Evolutionary conservation across 2,329 filamentous ascomycete species (phyloP), one percentile per base, ranked within the genome.

Genomic region (Chaetomium sp.): DNA sequence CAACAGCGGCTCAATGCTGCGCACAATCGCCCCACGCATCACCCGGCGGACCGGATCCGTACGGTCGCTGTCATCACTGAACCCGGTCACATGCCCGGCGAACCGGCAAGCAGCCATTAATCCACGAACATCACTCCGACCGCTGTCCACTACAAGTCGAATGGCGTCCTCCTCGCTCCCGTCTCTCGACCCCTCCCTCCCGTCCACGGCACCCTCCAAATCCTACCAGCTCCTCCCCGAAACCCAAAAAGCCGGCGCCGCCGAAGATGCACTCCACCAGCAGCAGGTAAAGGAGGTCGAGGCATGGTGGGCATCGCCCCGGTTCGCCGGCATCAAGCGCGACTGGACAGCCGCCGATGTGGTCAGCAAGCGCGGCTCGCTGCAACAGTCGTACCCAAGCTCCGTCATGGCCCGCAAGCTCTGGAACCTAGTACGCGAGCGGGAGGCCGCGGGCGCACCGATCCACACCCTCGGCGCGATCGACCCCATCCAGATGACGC

Each of bases 401-500:
- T 96, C 91, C 11, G 75, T 95, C 59, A 96, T 96, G 89, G 94
- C 92, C 0, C 81, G 89, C 67, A 97, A 99, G 74, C 80, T 99
- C 5, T 99, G 96, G 74, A 87, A 95, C 69, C 73, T 97, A 63
- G 77, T 99, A 54, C 86, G 87, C 61, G 86, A 95, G 72, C 81
- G 88, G 61, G 81, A 84, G 46, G 81, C 86, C 41, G 83, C 87
- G 65, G 90, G 90, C 59, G 81, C 95, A 70, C 94, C 94, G 19
- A 88, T 97, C 58, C 92, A 97, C 71, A 97, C 94, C 12, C 91
- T 99, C 88, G 94, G 94, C 64, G 94, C 91, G 58, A 95, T 99
- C 72, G 94, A 99, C 69, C 94, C 94, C n/a, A 85, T 97, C 9
- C 94, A 99, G 75, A 97, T 99, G 94, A 96, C 94, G 49, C 94